These are phyloP conservation scores for Ustilago hordei DNA, from an alignment of 1,284 basidiomycete species.

Conservation along the genomic window DNA sequence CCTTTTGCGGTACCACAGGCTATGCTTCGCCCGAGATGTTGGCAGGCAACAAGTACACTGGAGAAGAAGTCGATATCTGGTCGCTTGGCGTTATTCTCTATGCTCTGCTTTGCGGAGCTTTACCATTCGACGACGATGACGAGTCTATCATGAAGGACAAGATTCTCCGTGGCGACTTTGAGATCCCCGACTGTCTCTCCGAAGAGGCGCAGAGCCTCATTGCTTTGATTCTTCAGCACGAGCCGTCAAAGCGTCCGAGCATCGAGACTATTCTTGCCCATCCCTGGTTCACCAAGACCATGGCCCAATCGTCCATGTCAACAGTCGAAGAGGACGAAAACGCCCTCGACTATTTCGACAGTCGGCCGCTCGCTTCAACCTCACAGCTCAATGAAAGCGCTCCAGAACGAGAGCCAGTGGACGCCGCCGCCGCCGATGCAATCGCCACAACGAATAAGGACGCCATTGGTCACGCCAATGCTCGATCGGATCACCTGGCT, in stretches of 20 bases:
- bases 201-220: slow-evolving; percentile 87
- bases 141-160: slow-evolving; percentile 88
- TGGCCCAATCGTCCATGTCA: slow-evolving; percentile 51
- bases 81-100: slow-evolving; percentile 95
- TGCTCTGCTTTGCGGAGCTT: slow-evolving; percentile 88
- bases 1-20: slow-evolving; percentile 95
- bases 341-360: slow-evolving; percentile 26
- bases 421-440: neutral
- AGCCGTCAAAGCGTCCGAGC: slow-evolving; percentile 80
- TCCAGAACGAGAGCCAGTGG: neutral
- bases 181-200: slow-evolving; percentile 83
- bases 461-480: neutral
- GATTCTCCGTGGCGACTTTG: slow-evolving; percentile 87
- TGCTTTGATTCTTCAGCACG: slow-evolving; percentile 81
- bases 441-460: neutral
- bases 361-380: neutral
- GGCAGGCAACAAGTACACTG: slow-evolving; percentile 86
- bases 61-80: slow-evolving; percentile 97
- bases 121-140: slow-evolving; percentile 98
- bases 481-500: neutral
- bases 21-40: slow-evolving; percentile 97
- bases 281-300: slow-evolving; percentile 79
- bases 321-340: slow-evolving; percentile 54
- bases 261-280: slow-evolving; percentile 89
- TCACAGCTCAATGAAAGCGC: neutral